phyloP scores from a whole-genome alignment of 495 filamentous ascomycete species.

The Immersiella caudata region DNA sequence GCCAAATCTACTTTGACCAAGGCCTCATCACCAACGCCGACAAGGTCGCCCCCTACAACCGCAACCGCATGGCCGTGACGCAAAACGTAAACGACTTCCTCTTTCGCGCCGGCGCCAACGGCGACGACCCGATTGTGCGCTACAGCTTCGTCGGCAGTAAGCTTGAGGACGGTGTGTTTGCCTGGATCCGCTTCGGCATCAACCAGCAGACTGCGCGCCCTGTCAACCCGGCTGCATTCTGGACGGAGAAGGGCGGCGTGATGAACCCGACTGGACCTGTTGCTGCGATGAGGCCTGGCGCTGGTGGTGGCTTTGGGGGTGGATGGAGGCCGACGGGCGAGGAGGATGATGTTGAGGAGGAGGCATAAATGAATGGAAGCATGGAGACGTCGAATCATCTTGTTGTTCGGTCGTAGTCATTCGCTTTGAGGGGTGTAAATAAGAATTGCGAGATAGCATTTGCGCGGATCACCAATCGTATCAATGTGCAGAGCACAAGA shows the following conservation, averaged over 20 bases:
- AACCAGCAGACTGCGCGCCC: conserved; percentile 39
- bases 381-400: not conserved
- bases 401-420: not conserved
- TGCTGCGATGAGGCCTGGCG: conserved; percentile 28
- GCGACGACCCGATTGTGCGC: conserved; percentile 61
- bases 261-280: conserved; percentile 42
- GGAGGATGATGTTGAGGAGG: conserved; percentile 1
- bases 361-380: not conserved
- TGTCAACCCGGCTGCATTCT: conserved; percentile 36
- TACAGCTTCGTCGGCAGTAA: conserved; percentile 57
- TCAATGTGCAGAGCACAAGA: no score
- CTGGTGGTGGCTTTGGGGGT: conserved; percentile 19
- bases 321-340: not conserved
- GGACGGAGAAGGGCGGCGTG: conserved; percentile 35
- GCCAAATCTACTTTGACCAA: conserved; percentile 66
- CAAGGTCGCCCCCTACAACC: conserved; percentile 54
- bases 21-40: conserved; percentile 52
- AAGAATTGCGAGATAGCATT: not conserved
- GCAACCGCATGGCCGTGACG: conserved; percentile 54
- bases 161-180: conserved; percentile 58
- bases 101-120: conserved; percentile 50
- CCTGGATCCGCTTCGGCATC: conserved; percentile 60
- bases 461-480: no score
- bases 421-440: not conserved
- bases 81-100: conserved; percentile 58